phyloP scores from a whole-genome alignment of 2,329 filamentous ascomycete genomes.

The Fusarium kyushuense region DNA sequence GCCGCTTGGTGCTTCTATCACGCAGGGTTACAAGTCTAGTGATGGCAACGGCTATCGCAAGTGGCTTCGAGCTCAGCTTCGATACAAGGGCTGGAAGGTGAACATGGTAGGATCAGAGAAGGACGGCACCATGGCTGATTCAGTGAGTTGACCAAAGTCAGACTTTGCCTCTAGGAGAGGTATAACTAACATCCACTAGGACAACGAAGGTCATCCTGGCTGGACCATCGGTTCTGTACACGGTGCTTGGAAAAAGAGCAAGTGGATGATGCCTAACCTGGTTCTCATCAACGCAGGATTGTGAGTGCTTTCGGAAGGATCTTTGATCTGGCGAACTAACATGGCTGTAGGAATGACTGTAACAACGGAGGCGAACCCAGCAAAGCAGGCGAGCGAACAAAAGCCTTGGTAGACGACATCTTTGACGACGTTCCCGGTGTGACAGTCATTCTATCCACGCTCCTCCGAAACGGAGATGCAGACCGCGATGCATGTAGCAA shows the following conservation, averaged over 20 bases:
- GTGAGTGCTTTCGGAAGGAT: background rate
- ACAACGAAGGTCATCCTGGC: constrained; percentile 2
- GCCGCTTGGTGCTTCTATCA: constrained; percentile 6
- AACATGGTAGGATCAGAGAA: constrained; percentile 5
- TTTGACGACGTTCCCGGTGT: background rate
- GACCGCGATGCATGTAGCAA: background rate
- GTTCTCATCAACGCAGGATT: constrained; percentile 1
- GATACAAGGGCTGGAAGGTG: constrained; percentile 1
- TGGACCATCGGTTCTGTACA: background rate
- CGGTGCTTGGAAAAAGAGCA: background rate
- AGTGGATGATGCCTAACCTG: constrained; percentile 6
- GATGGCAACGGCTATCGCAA: constrained; percentile 8
- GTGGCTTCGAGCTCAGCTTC: constrained; percentile 4
- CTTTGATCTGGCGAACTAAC: background rate
- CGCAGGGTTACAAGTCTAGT: constrained; percentile 1
- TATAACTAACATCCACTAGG: background rate
- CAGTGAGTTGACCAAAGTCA: background rate
- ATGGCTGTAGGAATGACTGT: background rate
- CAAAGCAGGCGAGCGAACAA: background rate
- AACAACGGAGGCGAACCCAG: background rate
- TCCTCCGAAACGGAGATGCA: background rate
- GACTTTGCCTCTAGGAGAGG: rapidly evolving
- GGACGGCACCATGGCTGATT: background rate
- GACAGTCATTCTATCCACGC: background rate
- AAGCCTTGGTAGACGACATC: background rate